A percentile compares a stretch with the other conserved stretches of the same genome.
Evolutionary conservation across 1,284 basidiomycete genomes (phyloP).

Genomic region (Coniophora puteana): DNA sequence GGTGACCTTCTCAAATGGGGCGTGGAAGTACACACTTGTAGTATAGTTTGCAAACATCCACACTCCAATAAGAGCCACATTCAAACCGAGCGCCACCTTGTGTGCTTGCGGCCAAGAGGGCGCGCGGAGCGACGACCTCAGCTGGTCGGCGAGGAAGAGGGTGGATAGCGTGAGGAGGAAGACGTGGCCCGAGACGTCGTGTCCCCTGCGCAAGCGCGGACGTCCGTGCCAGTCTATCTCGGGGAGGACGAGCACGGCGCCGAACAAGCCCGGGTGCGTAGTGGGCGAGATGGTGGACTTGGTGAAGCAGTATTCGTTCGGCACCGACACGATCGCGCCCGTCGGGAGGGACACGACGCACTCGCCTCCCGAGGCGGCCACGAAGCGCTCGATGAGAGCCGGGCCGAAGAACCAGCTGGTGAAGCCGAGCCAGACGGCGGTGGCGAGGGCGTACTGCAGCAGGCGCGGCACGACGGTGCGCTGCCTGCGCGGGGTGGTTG

Average conservation of each 20-base stretch:
- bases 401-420: constrained; percentile 94
- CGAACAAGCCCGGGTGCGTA: constrained; percentile 68
- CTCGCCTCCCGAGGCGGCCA: constrained; percentile 75
- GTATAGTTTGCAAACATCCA: constrained; percentile 78
- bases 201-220: constrained; percentile 72
- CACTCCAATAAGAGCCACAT: constrained; percentile 51
- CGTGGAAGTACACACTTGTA: constrained; percentile 91
- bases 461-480: constrained; percentile 41
- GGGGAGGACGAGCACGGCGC: constrained; percentile 34
- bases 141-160: constrained; percentile 78
- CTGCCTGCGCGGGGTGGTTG: constrained; percentile 44
- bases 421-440: constrained; percentile 71
- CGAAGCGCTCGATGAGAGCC: constrained; percentile 73
- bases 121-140: constrained; percentile 46
- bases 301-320: constrained; percentile 57
- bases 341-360: constrained; percentile 70
- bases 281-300: constrained; percentile 48
- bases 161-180: constrained; percentile 88
- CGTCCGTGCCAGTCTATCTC: constrained; percentile 40
- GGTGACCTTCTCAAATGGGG: constrained; percentile 81
- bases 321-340: constrained; percentile 48
- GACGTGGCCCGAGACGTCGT: constrained; percentile 93
- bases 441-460: constrained; percentile 61
- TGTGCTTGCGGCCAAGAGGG: constrained; percentile 40
- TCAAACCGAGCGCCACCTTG: constrained; percentile 39